Conservation (phyloP, 1,284 basidiomycete genomes). For the Apiotrichum siamense region DNA sequence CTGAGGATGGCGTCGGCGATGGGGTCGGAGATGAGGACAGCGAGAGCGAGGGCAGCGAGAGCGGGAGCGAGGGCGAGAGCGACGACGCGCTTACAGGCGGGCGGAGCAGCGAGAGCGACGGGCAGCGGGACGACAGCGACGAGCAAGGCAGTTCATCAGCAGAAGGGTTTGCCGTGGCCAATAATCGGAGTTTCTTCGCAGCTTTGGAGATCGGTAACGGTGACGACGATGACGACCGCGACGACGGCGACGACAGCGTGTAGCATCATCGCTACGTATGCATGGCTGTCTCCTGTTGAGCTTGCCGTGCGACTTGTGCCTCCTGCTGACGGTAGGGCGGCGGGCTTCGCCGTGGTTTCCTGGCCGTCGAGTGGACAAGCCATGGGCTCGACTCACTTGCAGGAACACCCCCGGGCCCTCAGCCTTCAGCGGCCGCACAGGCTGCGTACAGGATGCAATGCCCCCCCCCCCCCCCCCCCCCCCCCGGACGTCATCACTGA, state of each 20-base stretch:
- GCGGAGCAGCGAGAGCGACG: conserved; percentile 12
- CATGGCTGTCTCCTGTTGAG: no score
- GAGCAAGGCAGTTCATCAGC: conserved; percentile 22
- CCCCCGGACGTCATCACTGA: no score
- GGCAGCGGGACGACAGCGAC: conserved; percentile 11
- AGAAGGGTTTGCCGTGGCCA: conserved; percentile 6
- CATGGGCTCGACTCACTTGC: no score
- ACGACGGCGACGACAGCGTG: not conserved
- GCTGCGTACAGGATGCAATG: no score
- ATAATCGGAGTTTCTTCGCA: conserved; percentile 39
- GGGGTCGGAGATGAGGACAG: conserved; percentile 10
- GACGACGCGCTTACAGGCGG: conserved; percentile 10
- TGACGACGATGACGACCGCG: conserved; percentile 2
- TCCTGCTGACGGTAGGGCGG: no score
- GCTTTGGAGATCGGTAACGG: conserved; percentile 42
- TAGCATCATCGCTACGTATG: not conserved
- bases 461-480: no score
- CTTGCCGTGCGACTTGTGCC: no score
- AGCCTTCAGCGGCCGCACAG: no score
- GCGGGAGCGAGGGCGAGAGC: conserved; percentile 9
- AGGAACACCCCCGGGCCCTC: no score
- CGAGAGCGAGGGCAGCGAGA: conserved; percentile 12
- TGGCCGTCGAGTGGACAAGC: no score
- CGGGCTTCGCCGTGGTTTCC: no score
- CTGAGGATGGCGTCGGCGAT: not conserved